phyloP scores from a whole-genome alignment of 2,329 filamentous ascomycete species.

The Aspergillus carbonarius region DNA sequence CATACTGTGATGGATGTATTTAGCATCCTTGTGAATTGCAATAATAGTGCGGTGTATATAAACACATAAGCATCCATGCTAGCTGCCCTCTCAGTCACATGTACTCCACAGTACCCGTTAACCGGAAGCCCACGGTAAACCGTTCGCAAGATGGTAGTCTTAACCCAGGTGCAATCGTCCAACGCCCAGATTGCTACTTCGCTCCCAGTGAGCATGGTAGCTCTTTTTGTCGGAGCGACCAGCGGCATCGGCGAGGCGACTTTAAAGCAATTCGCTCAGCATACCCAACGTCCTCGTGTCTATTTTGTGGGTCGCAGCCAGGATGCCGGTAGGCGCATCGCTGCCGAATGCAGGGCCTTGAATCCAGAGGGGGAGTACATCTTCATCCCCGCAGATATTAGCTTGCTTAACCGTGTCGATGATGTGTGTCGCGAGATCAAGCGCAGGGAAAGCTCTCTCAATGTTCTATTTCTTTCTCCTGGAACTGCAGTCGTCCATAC shows the following conservation, averaged over 20 bases:
- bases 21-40: no score
- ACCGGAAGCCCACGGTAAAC: neutral
- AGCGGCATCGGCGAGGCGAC: conserved; percentile 52
- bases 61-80: no score
- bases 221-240: conserved; percentile 53
- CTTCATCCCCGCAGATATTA: conserved; percentile 10
- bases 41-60: no score
- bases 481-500: neutral
- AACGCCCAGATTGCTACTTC: neutral
- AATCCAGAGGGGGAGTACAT: conserved; percentile 34
- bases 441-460: conserved; percentile 35
- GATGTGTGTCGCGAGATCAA: neutral
- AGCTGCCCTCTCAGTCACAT: neutral
- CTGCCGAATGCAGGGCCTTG: conserved; percentile 42
- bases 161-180: neutral
- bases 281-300: conserved; percentile 38
- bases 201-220: conserved; percentile 39
- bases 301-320: conserved; percentile 50
- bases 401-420: conserved; percentile 1
- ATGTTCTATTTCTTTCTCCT: conserved; percentile 2
- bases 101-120: neutral
- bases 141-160: neutral
- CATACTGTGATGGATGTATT: no score
- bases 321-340: conserved; percentile 44
- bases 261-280: conserved; percentile 45